Evolutionary conservation across 768 basidiomycete species (phyloP).

Genomic region (Phallus indusiatus): DNA sequence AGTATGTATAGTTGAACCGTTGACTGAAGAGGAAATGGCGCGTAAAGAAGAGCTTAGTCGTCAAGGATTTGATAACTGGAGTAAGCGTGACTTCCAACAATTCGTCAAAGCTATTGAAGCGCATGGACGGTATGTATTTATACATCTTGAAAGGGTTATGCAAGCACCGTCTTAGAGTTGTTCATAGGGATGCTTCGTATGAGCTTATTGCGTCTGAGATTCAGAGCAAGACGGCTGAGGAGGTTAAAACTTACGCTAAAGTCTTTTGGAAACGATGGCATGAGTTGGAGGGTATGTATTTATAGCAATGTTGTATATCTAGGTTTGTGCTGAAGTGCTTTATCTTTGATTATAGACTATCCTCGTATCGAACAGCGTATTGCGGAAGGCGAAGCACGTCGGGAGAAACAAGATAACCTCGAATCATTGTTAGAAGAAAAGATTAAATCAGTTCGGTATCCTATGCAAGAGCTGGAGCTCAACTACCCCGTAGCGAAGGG

Average conservation of each 20-base stretch:
- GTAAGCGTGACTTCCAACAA: conserved; percentile 86
- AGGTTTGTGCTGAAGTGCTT: no score
- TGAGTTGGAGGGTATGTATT: conserved; percentile 61
- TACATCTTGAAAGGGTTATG: not conserved
- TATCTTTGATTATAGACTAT: conserved; percentile 39
- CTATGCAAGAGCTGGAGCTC: conserved; percentile 95
- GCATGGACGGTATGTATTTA: conserved; percentile 62
- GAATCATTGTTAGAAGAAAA: conserved; percentile 74
- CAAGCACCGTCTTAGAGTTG: not conserved
- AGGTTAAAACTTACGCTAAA: conserved; percentile 67
- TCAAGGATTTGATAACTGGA: conserved; percentile 87
- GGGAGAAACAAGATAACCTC: conserved; percentile 75
- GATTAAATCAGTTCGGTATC: conserved; percentile 73
- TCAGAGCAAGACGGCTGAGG: conserved; percentile 70
- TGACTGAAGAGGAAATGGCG: conserved; percentile 80
- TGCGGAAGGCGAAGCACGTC: conserved; percentile 80
- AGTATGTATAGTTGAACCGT: conserved; percentile 64
- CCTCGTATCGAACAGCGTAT: conserved; percentile 79
- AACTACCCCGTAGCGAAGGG: conserved; percentile 95
- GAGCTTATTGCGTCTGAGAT: conserved; percentile 74
- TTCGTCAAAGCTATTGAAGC: conserved; percentile 71
- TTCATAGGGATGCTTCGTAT: conserved; percentile 49
- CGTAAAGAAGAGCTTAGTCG: conserved; percentile 70
- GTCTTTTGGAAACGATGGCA: conserved; percentile 88
- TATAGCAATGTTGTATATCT: no score